These are phyloP conservation scores for Metschnikowia anglica DNA, from an alignment of 805 yeast species.

Conservation along the genomic window DNA sequence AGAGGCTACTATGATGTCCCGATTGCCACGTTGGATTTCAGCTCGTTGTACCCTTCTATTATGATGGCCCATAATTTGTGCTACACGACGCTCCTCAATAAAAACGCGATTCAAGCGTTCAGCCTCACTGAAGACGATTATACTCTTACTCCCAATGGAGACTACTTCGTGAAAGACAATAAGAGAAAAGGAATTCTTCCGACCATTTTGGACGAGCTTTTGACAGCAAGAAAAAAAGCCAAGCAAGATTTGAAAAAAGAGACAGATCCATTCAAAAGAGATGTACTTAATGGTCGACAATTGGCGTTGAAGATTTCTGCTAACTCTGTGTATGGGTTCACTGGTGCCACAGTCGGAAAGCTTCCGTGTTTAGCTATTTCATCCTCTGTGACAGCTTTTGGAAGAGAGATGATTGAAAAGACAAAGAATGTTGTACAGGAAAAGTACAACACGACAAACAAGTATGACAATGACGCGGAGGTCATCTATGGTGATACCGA, in stretches of 20 bases:
- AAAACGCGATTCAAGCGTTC: conserved; percentile 63
- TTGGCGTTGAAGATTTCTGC: conserved; percentile 95
- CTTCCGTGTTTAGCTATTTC: conserved; percentile 96
- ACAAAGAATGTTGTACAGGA: conserved; percentile 86
- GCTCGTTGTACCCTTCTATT: conserved; percentile 92
- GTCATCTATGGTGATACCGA: conserved; percentile 99
- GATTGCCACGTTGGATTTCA: conserved; percentile 96
- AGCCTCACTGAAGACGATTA: conserved; percentile 72
- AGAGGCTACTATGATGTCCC: conserved; percentile 97
- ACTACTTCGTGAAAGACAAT: conserved; percentile 72
- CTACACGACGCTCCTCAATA: conserved; percentile 82
- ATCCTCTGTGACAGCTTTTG: conserved; percentile 92
- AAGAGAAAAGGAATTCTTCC: conserved; percentile 86
- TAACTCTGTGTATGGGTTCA: conserved; percentile 97
- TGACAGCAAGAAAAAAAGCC: conserved; percentile 90
- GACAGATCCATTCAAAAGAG: conserved; percentile 89
- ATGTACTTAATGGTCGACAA: conserved; percentile 95
- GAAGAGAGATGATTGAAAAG: conserved; percentile 93
- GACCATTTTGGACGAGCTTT: conserved; percentile 82
- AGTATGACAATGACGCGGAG: conserved; percentile 77
- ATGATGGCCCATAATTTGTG: conserved; percentile 92
- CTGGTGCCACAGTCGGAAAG: conserved; percentile 98
- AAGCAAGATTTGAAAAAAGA: conserved; percentile 87
- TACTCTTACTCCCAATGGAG: conserved; percentile 87
- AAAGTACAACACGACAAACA: conserved; percentile 75